Conservation (phyloP, 495 filamentous ascomycete species). For the Penicillium macrosclerotiorum region DNA sequence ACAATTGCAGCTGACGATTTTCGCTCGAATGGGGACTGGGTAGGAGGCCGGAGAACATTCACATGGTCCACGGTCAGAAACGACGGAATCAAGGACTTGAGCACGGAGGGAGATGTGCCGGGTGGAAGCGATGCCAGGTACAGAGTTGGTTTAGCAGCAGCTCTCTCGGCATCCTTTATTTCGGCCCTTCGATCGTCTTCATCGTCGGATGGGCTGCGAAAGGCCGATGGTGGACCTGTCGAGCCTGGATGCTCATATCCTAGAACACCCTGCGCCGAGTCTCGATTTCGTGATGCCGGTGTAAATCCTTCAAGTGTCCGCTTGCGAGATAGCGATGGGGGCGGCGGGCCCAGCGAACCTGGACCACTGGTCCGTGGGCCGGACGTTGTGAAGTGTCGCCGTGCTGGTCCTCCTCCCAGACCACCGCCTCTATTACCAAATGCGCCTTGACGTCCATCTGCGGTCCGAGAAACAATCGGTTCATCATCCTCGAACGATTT, state of each 20-base stretch:
- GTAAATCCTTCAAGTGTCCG: slow-evolving; percentile 49
- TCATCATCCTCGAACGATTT: slow-evolving; percentile 83
- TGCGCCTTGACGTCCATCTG: slow-evolving; percentile 28
- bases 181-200: slow-evolving; percentile 48
- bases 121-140: slow-evolving; percentile 63
- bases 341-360: slow-evolving; percentile 68
- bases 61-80: slow-evolving; percentile 74
- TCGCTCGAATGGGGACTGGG: slow-evolving; percentile 61
- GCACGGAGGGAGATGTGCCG: slow-evolving; percentile 65
- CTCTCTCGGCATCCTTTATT: slow-evolving; percentile 62
- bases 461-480: slow-evolving; percentile 23
- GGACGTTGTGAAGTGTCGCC: slow-evolving; percentile 55
- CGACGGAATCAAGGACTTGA: slow-evolving; percentile 70
- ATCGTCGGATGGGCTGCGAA: slow-evolving; percentile 48
- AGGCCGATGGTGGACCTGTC: slow-evolving; percentile 42
- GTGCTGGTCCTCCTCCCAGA: slow-evolving; percentile 43
- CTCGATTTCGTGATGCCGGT: slow-evolving; percentile 34
- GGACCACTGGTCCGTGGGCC: slow-evolving; percentile 64
- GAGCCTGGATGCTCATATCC: slow-evolving; percentile 55
- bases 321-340: slow-evolving; percentile 51
- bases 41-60: slow-evolving; percentile 63
- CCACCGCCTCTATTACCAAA: slow-evolving; percentile 42
- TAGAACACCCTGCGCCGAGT: slow-evolving; percentile 44
- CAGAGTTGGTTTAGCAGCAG: slow-evolving; percentile 83
- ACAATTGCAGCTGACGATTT: slow-evolving; percentile 82